Evolutionary conservation across 2,329 filamentous ascomycete genomes (phyloP).

Genomic region (Beauveria bassiana): DNA sequence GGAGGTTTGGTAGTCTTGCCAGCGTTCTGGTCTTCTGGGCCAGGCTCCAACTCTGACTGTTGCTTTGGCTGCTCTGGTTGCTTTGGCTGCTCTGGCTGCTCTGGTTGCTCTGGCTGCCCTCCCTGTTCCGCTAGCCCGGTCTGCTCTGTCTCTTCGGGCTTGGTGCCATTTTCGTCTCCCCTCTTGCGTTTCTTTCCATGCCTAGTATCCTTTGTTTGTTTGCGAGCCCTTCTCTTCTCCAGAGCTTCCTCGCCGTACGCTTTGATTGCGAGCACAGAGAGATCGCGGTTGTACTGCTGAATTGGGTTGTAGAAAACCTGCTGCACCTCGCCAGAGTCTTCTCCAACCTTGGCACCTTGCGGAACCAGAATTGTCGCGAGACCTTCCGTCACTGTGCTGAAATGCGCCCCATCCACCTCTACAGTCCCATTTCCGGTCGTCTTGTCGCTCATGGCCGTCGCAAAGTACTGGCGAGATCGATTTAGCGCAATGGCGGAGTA

Average conservation of each 20-base stretch:
- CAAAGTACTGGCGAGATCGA: background rate
- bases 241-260: constrained; percentile 68
- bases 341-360: constrained; percentile 33
- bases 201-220: constrained; percentile 22
- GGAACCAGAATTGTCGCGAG: constrained; percentile 50
- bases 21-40: constrained; percentile 11
- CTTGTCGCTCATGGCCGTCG: constrained; percentile 1
- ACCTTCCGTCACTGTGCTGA: constrained; percentile 46
- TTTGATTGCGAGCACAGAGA: constrained; percentile 87
- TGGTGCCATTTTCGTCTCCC: constrained; percentile 23
- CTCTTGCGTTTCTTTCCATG: constrained; percentile 35
- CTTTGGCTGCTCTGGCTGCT: background rate
- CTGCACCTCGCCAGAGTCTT: constrained; percentile 53
- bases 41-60: background rate
- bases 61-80: constrained; percentile 2
- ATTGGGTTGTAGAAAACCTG: constrained; percentile 99
- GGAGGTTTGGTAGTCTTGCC: constrained; percentile 30
- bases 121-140: background rate
- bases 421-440: constrained; percentile 17
- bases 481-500: background rate
- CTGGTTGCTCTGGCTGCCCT: background rate
- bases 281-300: constrained; percentile 95
- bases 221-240: constrained; percentile 30
- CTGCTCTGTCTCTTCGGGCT: constrained; percentile 8
- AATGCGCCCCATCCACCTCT: constrained; percentile 38